Conservation (phyloP, 352 stramenopile species). For the Phytophthora lateralis region DNA sequence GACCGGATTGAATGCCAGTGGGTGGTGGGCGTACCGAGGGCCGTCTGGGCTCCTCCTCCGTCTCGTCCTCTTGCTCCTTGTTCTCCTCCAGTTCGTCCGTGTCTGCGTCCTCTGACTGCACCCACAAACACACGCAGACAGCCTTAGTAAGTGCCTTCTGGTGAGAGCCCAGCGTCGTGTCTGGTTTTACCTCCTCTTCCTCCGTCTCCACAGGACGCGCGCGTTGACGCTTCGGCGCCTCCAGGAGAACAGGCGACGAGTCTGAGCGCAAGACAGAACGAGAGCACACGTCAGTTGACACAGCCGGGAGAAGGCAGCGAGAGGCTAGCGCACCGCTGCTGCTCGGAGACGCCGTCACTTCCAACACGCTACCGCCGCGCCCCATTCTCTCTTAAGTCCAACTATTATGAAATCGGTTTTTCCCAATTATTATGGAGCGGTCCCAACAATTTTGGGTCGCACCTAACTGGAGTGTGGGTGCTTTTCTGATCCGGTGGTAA, state of each 20-base stretch:
- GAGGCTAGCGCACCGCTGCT: constrained; percentile 27
- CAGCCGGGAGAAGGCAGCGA: not conserved
- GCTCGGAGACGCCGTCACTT: constrained; percentile 27
- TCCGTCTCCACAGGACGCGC: constrained; percentile 20
- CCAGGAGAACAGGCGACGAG: constrained; percentile 34
- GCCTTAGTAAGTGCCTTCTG: not conserved
- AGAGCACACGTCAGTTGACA: not conserved
- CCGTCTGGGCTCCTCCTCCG: constrained; percentile 10
- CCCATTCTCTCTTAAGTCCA: not conserved
- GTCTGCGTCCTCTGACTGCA: constrained; percentile 29
- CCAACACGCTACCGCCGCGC: constrained; percentile 23
- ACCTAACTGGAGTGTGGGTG: too few relatives aligned
- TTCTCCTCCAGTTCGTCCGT: constrained; percentile 32
- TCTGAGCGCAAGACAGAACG: constrained; percentile 16
- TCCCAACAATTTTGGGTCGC: too few relatives aligned
- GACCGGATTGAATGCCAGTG: not conserved
- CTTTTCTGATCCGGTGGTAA: too few relatives aligned
- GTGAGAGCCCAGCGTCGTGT: not conserved
- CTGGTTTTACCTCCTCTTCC: constrained; percentile 6
- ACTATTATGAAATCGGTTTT: too few relatives aligned
- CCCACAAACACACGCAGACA: not conserved
- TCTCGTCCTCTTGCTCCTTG: constrained; percentile 21
- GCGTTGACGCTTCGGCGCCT: constrained; percentile 8
- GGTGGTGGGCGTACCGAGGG: constrained; percentile 12
- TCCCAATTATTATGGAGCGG: too few relatives aligned